Base-by-base conservation (phyloP, 352 stramenopile species). In the Phytopythium delawarense region DNA sequence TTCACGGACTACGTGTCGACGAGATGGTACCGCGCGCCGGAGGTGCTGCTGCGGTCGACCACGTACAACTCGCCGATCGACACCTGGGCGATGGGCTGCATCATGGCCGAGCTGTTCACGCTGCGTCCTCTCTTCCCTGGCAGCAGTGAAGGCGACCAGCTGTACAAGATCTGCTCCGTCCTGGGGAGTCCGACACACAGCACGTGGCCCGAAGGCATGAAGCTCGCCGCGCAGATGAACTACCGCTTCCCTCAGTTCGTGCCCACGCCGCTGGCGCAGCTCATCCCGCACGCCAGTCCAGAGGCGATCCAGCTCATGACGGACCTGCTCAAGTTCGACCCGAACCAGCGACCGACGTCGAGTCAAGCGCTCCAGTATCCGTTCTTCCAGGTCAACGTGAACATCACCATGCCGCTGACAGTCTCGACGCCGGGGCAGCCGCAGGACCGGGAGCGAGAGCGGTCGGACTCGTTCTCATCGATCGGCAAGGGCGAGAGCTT, bases 1-100 rank as follows among this genome's bases (percentile, higher is more conserved):
- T 99, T 98, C 69, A 99, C 97, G 13, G 95, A 98, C 61, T 99
- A 99, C 74, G 96, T 99, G 20, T 98, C 89, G 1, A 99, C 97
- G 6, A 74, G 97, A 45, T 99, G 98, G 98, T 99, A 99, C 79
- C 87, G 97, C 55, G 96, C 97, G 28, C 97, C 98, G 2, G 98
- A 99, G 71, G 88, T 99, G 3, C 72, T 99, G 42, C 74, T 99
- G 30, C 82, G 91, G 13, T 97, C 88, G 35, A 93, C 83, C 23
- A 89, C 83, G 21, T 99, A 99, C 77, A 99, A 98, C 62, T 97
- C 84, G 9, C 92, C 97, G 4, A 98, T 99, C 64, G 98, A 99
- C 74, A 79, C 97, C 6, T 99, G 96, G 84, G 97, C 96, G 0
- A 94, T 96, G 71, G 98, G 98, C 21, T 98, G 96, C 71, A 98